A percentile compares a stretch with the other conserved stretches of the same genome.
Conservation (phyloP, 2,329 filamentous ascomycete species). For the Salinomyces thailandicus region DNA sequence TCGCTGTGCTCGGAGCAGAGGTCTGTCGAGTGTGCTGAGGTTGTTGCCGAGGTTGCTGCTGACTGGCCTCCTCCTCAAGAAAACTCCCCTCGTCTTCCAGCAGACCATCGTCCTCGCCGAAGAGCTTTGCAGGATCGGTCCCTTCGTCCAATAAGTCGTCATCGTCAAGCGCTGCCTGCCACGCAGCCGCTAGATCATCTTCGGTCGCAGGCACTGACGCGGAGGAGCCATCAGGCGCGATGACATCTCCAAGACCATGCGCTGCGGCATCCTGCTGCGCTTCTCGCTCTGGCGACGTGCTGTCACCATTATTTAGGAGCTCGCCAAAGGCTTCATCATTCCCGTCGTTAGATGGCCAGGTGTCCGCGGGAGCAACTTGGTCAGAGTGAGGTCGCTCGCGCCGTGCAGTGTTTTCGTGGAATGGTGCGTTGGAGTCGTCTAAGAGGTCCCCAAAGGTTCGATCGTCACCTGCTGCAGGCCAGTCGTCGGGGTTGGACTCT, state of each 20-base stretch:
- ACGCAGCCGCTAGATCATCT: conserved; percentile 66
- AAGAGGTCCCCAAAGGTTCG: conserved; percentile 24
- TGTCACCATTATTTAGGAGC: conserved; percentile 12
- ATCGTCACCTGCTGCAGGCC: conserved; percentile 23
- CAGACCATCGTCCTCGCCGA: conserved; percentile 77
- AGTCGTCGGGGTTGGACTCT: conserved; percentile 3
- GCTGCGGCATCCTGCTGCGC: conserved; percentile 3
- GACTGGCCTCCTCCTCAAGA: conserved; percentile 3
- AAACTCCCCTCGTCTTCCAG: conserved; percentile 52
- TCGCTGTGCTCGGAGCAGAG: conserved; percentile 3
- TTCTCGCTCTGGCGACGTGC: neutral
- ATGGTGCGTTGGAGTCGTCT: conserved; percentile 3
- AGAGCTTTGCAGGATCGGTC: conserved; percentile 52
- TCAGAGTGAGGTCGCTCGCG: neutral
- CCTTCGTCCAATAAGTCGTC: conserved; percentile 37
- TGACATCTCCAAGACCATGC: conserved; percentile 4
- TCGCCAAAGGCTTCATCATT: conserved; percentile 25
- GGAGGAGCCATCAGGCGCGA: conserved; percentile 3
- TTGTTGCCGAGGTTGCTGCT: conserved; percentile 4
- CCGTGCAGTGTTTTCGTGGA: neutral
- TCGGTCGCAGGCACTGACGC: conserved; percentile 20
- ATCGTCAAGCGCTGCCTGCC: conserved; percentile 70
- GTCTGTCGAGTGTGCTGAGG: conserved; percentile 6
- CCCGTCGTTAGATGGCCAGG: conserved; percentile 24
- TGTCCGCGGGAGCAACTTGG: neutral